Evolutionary conservation across 2,329 filamentous ascomycete species (phyloP).

Genomic region (Colletotrichum magnum): DNA sequence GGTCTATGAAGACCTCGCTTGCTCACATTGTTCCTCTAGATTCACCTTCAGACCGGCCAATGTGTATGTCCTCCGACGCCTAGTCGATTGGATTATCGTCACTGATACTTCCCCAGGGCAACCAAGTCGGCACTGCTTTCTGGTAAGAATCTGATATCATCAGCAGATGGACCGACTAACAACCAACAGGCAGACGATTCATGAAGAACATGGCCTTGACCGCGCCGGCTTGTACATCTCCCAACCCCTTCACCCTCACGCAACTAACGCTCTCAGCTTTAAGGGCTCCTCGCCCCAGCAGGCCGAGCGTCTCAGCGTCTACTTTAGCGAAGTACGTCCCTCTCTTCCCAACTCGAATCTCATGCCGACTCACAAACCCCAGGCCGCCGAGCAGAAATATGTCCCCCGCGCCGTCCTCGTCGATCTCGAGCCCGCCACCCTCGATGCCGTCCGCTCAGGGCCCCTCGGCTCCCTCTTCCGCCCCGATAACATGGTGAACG

Average conservation of each 20-base stretch:
- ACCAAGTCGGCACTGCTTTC: constrained; percentile 99
- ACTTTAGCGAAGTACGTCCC: constrained; percentile 82
- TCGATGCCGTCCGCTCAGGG: constrained; percentile 98
- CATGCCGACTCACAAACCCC: constrained; percentile 19
- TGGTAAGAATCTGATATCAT: constrained; percentile 71
- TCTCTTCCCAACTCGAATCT: constrained; percentile 41
- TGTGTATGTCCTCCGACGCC: constrained; percentile 73
- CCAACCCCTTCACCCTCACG: background rate
- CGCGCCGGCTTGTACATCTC: constrained; percentile 83
- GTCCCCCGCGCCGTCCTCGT: constrained; percentile 99
- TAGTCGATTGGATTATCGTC: background rate
- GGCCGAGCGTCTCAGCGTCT: constrained; percentile 99
- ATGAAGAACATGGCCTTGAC: constrained; percentile 95
- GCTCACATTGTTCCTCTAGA: constrained; percentile 74
- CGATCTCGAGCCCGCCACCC: constrained; percentile 99
- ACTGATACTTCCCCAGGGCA: constrained; percentile 75
- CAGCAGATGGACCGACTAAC: too few species aligned
- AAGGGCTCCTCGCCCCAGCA: constrained; percentile 98
- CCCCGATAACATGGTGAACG: constrained; percentile 99
- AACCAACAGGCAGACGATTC: constrained; percentile 78
- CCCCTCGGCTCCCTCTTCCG: constrained; percentile 99
- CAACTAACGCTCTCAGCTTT: constrained; percentile 72
- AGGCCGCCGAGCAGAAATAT: constrained; percentile 98
- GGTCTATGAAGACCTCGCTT: constrained; percentile 33
- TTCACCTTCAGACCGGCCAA: constrained; percentile 99